Conservation (phyloP, 2,329 filamentous ascomycete species). For the Beauveria sp. region DNA sequence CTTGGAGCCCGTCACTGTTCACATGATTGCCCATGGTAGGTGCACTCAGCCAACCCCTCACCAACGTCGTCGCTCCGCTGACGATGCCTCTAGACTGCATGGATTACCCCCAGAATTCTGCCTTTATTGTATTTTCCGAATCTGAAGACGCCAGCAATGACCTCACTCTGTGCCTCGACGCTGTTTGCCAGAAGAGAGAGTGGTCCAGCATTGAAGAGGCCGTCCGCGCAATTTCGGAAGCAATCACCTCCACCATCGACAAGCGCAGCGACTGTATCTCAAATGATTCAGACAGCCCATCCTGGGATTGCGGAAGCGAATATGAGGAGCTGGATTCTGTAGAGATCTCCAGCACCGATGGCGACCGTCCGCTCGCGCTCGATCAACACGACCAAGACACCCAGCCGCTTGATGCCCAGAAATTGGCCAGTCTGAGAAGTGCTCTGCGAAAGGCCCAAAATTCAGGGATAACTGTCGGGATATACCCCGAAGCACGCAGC, state of each 20-base stretch:
- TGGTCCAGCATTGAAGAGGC: conserved; percentile 6
- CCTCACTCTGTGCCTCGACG: neutral
- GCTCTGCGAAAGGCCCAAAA: conserved; percentile 47
- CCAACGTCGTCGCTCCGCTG: neutral
- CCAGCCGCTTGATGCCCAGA: neutral
- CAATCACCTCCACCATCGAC: conserved; percentile 26
- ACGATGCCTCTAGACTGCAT: neutral
- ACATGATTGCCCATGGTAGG: conserved; percentile 9
- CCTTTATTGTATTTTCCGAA: conserved; percentile 2
- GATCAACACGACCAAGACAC: conserved; percentile 24
- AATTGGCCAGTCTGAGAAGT: conserved; percentile 36
- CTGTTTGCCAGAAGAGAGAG: neutral
- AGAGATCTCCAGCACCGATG: conserved; percentile 25
- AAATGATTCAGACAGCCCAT: neutral
- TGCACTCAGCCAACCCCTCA: neutral
- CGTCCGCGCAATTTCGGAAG: conserved; percentile 13
- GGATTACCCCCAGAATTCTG: neutral
- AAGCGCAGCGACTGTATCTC: conserved; percentile 27
- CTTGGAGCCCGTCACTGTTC: neutral
- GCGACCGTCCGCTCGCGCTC: conserved; percentile 16
- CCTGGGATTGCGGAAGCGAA: conserved; percentile 15
- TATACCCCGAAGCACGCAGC: conserved; percentile 41
- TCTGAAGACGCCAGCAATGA: neutral
- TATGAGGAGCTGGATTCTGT: conserved; percentile 25
- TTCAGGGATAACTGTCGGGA: conserved; percentile 64